Conservation (phyloP, 1,139 yeast genomes). For the Candida tetrigidarum region DNA sequence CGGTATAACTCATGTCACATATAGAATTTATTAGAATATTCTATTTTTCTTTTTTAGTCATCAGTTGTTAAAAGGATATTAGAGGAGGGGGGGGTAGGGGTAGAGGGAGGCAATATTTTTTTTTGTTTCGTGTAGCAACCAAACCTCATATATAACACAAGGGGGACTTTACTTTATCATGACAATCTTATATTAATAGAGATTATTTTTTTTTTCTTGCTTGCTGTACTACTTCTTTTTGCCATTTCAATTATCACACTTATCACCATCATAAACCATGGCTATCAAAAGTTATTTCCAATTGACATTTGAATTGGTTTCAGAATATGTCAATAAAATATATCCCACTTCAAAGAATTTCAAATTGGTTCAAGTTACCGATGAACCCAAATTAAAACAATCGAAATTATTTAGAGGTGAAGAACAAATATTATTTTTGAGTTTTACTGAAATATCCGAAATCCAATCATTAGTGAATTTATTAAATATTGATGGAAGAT, state of each 20-base stretch:
- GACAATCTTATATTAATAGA: no score
- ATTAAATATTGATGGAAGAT: conserved; percentile 20
- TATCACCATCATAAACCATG: conserved; percentile 1
- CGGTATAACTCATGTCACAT: no score
- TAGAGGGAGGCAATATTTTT: no score
- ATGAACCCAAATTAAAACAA: conserved; percentile 18
- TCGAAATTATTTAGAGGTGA: conserved; percentile 15
- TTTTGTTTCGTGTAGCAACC: no score
- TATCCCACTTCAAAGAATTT: conserved; percentile 14
- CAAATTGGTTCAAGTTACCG: conserved; percentile 12
- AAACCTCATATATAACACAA: no score
- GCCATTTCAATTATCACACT: not conserved
- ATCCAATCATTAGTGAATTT: conserved; percentile 18
- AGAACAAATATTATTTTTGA: conserved; percentile 16
- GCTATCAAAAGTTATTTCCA: conserved; percentile 27
- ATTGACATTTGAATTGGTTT: conserved; percentile 29
- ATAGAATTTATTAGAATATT: no score
- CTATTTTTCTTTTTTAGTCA: no score
- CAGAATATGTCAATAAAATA: conserved; percentile 28
- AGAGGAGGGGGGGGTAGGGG: no score
- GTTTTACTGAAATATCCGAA: conserved; percentile 18
- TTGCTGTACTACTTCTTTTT: not conserved
- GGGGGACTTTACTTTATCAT: no score
- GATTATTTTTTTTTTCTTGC: not conserved
- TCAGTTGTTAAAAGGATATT: no score